Conservation (phyloP, 2,329 filamentous ascomycete species). For the Botrytis porri region DNA sequence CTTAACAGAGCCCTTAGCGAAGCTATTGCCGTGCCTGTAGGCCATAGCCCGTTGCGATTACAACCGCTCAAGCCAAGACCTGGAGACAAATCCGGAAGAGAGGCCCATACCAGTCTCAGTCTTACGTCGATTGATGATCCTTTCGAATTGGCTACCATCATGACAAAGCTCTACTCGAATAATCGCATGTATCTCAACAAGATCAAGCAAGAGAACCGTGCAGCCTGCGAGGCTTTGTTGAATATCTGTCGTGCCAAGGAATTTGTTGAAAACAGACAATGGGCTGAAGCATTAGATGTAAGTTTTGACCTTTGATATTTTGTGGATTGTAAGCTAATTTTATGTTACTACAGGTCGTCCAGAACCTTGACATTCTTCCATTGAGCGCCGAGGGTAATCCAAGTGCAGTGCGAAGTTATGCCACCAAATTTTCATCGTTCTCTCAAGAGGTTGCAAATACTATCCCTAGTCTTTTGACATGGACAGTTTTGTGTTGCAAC, state of each 20-base stretch:
- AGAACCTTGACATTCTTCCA: constrained; percentile 73
- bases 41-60: constrained; percentile 71
- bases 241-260: constrained; percentile 59
- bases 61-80: constrained; percentile 49
- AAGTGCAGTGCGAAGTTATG: constrained; percentile 72
- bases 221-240: constrained; percentile 57
- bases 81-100: constrained; percentile 21
- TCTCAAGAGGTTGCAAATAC: constrained; percentile 82
- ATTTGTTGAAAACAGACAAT: constrained; percentile 55
- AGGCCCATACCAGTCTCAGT: constrained; percentile 48
- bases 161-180: constrained; percentile 59
- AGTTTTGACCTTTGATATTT: constrained; percentile 39
- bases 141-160: constrained; percentile 58
- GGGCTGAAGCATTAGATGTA: constrained; percentile 62
- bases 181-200: constrained; percentile 59
- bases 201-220: constrained; percentile 56
- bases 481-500: constrained; percentile 85
- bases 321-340: constrained; percentile 28
- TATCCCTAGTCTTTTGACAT: constrained; percentile 86
- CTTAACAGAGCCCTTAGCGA: constrained; percentile 89
- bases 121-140: constrained; percentile 68
- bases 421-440: constrained; percentile 75
- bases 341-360: constrained; percentile 60
- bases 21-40: constrained; percentile 80
- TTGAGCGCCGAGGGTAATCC: constrained; percentile 73